Conservation (phyloP, 805 yeast genomes). For the Candida tallmaniae region DNA sequence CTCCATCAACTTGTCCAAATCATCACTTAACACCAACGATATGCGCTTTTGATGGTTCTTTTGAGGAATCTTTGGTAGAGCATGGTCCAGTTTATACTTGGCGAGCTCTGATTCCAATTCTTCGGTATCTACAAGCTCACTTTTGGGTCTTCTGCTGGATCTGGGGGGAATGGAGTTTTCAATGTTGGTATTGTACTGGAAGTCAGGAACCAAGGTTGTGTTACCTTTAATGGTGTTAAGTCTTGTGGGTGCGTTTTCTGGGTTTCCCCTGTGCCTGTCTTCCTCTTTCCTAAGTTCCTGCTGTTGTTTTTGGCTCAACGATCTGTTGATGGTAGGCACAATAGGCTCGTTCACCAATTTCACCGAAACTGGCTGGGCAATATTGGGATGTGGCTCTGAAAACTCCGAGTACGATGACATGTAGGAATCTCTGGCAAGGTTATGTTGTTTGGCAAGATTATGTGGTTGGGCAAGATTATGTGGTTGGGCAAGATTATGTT, state of each 20-base stretch:
- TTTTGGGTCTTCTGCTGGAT: constrained; percentile 34
- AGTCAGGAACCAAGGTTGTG: constrained; percentile 20
- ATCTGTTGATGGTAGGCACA: constrained; percentile 11
- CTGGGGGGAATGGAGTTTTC: constrained; percentile 37
- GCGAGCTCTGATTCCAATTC: constrained; percentile 2
- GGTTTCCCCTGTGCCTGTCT: background rate
- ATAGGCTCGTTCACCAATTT: constrained; percentile 15
- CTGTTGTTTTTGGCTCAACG: constrained; percentile 8
- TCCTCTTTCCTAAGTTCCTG: constrained; percentile 1
- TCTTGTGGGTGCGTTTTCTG: constrained; percentile 4
- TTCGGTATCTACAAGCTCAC: constrained; percentile 15
- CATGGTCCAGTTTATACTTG: background rate
- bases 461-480: background rate
- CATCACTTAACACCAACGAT: constrained; percentile 30
- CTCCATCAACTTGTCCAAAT: constrained; percentile 35
- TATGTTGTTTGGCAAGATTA: background rate
- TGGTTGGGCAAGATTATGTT: background rate
- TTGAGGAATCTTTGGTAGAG: background rate
- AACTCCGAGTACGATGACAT: constrained; percentile 19
- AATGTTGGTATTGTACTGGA: constrained; percentile 28
- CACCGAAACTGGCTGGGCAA: constrained; percentile 21
- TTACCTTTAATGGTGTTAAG: constrained; percentile 8
- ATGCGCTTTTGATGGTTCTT: constrained; percentile 14
- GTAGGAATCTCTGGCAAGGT: constrained; percentile 13
- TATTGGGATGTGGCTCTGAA: constrained; percentile 15